Conservation (phyloP, 148 eudicot species). For the Chenopodium album region DNA sequence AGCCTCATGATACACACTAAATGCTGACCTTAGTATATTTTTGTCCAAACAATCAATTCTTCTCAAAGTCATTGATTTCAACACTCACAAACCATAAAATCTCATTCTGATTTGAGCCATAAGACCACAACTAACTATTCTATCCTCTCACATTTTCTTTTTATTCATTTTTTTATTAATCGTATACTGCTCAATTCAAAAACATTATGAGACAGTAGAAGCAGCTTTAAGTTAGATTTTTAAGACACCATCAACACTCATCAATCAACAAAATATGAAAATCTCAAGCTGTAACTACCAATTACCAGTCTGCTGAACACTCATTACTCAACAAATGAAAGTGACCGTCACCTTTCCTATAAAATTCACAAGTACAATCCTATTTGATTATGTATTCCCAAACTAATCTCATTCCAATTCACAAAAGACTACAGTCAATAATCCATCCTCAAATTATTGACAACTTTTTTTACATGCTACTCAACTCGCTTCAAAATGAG, state of each 20-base stretch:
- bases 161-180: neutral
- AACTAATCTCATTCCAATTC: neutral
- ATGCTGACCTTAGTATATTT: neutral
- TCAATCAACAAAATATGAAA: neutral
- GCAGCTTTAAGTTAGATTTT: neutral
- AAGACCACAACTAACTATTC: neutral
- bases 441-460: neutral
- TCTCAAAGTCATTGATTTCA: neutral
- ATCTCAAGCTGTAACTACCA: neutral
- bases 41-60: neutral
- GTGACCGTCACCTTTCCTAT: neutral
- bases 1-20: neutral
- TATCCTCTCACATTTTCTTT: neutral
- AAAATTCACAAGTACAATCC: neutral
- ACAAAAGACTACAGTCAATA: too few species aligned
- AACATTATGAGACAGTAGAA: neutral
- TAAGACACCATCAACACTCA: neutral
- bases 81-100: neutral
- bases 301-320: neutral
- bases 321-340: neutral
- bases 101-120: neutral
- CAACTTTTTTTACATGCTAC: neutral
- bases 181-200: neutral
- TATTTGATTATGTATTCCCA: neutral
- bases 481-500: neutral